Evolutionary conservation across 306 rosid species (phyloP), one percentile per base, ranked within the genome.

Genomic region (Amphicarpaea edgeworthii): DNA sequence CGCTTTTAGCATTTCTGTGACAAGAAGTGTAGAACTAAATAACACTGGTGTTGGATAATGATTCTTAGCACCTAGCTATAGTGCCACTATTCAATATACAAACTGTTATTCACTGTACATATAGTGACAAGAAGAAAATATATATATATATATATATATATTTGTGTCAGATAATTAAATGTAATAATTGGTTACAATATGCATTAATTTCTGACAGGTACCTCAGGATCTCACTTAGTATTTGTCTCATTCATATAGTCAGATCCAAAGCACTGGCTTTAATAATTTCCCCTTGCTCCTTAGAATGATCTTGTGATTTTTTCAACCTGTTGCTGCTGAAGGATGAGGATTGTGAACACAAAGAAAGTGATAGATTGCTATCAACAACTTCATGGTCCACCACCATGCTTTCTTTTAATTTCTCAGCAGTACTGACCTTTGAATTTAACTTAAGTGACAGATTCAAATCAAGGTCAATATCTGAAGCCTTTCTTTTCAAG

Each of bases 221-320:
- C 90, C 85, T 86, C 87, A 86, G 82, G 80, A 90, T 94, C 97
- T 87, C 90, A 91, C 96, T 91, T 85, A 87, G 87, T 90, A 86
- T 86, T 86, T 83, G 79, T 77, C 84, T 42, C 77, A 87, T 86
- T 94, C 97, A 91, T 81, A 86, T 83, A 79, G 92, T 87, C 87
- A 92, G 97, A 94, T 92, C 90, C 85, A 92, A 87, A 75, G 86
- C 85, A 83, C 90, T 90, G 55, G 77, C 77, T 72, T 80, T 74
- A 30, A 30, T 74, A 30, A 5, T 30, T 75, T 72, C 72, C 45
- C 63, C 76, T 57, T 70, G 60, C 73, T 61, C 64, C 79, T 80
- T 70, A 38, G 37, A 46, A 5, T 40, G 64, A 42, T 51, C 77
- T 41, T 69, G 55, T 77, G 75, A 53, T 70, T 76, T 80, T 83